These are phyloP conservation scores for Tephrocybe sp. DNA, from an alignment of 768 basidiomycete genomes.

Conservation along the genomic window DNA sequence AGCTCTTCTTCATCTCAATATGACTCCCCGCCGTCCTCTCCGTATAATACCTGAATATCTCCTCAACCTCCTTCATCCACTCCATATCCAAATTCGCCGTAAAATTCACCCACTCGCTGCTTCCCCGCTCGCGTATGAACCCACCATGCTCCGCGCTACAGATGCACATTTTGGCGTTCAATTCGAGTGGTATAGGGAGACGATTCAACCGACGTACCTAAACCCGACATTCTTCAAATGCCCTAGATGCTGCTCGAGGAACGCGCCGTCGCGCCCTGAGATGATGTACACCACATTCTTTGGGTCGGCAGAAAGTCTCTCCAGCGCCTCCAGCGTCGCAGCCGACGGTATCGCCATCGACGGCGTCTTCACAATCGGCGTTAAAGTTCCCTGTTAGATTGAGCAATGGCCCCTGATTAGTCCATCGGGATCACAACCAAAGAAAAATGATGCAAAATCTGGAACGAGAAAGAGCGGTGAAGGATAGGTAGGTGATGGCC, in stretches of 20 bases:
- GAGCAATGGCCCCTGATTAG: background rate
- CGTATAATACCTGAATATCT: conserved; percentile 95
- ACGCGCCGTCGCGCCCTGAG: conserved; percentile 90
- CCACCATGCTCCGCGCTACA: conserved; percentile 87
- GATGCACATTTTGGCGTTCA: background rate
- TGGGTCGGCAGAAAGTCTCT: conserved; percentile 72
- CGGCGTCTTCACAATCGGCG: conserved; percentile 94
- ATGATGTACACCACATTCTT: conserved; percentile 95
- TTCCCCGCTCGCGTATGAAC: conserved; percentile 77
- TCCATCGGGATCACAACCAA: background rate
- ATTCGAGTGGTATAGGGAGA: background rate
- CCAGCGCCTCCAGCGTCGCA: conserved; percentile 71
- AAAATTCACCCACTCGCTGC: conserved; percentile 75
- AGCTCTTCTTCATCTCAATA: conserved; percentile 96
- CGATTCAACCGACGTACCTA: conserved; percentile 25
- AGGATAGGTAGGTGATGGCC: background rate
- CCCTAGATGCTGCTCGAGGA: conserved; percentile 90
- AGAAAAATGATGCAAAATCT: background rate
- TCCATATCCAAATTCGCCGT: conserved; percentile 94
- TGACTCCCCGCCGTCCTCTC: conserved; percentile 96
- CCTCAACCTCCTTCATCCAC: conserved; percentile 95
- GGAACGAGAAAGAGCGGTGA: background rate
- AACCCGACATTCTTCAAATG: conserved; percentile 82
- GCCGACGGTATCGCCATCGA: conserved; percentile 81
- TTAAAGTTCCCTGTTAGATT: conserved; percentile 76